Evolutionary conservation across 768 basidiomycete species (phyloP).

Genomic region (Pisolithus marmoratus): DNA sequence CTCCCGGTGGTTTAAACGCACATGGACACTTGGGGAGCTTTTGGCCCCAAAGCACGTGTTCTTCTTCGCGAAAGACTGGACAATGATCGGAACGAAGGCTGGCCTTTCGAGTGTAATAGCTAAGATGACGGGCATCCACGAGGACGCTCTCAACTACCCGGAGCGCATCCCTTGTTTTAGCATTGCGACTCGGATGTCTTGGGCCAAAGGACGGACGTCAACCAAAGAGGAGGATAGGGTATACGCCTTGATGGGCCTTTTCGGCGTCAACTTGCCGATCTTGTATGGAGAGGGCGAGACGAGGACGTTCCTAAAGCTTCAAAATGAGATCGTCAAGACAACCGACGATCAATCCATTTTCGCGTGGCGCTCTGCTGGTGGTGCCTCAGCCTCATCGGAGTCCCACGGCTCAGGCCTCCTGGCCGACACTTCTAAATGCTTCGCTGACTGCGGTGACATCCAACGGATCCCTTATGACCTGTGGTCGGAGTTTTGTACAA

Average conservation of each 20-base stretch:
- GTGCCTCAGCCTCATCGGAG: neutral
- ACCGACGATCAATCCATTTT: constrained; percentile 10
- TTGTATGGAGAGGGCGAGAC: constrained; percentile 14
- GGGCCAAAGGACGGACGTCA: constrained; percentile 13
- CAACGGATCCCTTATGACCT: neutral
- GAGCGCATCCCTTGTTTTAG: neutral
- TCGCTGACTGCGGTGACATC: neutral
- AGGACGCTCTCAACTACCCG: neutral
- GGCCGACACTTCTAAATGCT: neutral
- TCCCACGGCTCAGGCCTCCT: neutral
- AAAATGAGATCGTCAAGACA: constrained; percentile 3
- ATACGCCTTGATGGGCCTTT: constrained; percentile 12
- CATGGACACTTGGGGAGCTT: neutral
- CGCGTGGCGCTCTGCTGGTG: neutral
- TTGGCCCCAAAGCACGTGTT: constrained; percentile 9
- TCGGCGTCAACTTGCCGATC: constrained; percentile 10
- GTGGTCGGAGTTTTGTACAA: neutral
- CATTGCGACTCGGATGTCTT: constrained; percentile 5
- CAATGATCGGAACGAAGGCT: constrained; percentile 5
- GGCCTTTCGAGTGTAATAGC: neutral
- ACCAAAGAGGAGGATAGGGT: constrained; percentile 12
- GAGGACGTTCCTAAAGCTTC: constrained; percentile 12
- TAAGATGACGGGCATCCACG: constrained; percentile 1
- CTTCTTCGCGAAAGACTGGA: constrained; percentile 12
- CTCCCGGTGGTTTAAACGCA: constrained; percentile 10